A percentile compares a stretch with the other conserved stretches of the same genome.
These are phyloP conservation scores for Mycena chlorophos DNA, from an alignment of 768 basidiomycete species.

Conservation along the genomic window DNA sequence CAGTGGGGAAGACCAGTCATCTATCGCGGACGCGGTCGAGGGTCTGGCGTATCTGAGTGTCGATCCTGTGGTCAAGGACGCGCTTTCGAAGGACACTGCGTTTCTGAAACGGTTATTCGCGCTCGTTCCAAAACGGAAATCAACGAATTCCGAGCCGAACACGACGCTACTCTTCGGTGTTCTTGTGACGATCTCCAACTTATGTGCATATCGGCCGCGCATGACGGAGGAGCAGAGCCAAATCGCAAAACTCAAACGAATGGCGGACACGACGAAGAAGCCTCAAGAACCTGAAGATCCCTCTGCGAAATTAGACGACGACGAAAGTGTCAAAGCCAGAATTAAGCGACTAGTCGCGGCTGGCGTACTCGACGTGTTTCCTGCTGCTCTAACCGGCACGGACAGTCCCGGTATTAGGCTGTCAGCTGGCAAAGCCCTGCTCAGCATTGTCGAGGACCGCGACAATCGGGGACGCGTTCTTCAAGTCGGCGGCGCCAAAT, in stretches of 20 bases:
- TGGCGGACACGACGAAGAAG: constrained; percentile 55
- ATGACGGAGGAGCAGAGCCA: constrained; percentile 82
- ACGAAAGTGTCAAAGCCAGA: constrained; percentile 62
- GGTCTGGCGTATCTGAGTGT: constrained; percentile 82
- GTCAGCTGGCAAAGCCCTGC: constrained; percentile 58
- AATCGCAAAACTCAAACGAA: constrained; percentile 72
- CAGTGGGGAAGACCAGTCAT: constrained; percentile 38
- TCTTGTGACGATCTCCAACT: constrained; percentile 71
- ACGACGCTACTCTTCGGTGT: constrained; percentile 75
- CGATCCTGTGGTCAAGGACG: constrained; percentile 62
- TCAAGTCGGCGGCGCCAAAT: constrained; percentile 76
- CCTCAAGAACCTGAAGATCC: constrained; percentile 31
- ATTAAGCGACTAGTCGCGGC: constrained; percentile 56
- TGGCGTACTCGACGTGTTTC: constrained; percentile 65
- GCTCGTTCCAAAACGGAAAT: constrained; percentile 54
- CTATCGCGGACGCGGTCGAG: constrained; percentile 70
- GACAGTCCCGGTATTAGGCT: constrained; percentile 68
- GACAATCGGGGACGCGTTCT: constrained; percentile 75
- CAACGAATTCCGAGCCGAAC: constrained; percentile 33
- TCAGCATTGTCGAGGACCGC: constrained; percentile 76
- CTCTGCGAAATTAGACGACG: constrained; percentile 55
- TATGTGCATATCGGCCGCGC: constrained; percentile 68
- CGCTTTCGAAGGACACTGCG: constrained; percentile 49
- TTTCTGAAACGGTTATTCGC: constrained; percentile 62
- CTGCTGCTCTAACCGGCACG: constrained; percentile 51